phyloP scores from a whole-genome alignment of 306 rosid species.

The Albizia julibrissin region DNA sequence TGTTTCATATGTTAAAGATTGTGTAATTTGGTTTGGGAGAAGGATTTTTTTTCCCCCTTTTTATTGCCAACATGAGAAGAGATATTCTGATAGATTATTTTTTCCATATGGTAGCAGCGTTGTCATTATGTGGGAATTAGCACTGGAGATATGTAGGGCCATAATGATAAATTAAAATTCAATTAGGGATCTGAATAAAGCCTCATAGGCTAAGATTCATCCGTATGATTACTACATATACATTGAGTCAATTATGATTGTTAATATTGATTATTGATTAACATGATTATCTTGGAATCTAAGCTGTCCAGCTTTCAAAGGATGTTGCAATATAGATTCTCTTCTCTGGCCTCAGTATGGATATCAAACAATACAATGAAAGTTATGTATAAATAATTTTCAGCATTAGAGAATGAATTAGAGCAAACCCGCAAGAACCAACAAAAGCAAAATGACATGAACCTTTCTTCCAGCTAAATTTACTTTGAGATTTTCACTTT shows the following conservation, averaged over 20 bases:
- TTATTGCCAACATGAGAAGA: background rate
- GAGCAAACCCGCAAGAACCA: background rate
- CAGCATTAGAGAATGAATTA: background rate
- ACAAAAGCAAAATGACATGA: background rate
- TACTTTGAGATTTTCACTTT: background rate
- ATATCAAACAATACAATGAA: background rate
- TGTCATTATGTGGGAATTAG: background rate
- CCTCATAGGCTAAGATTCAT: no score
- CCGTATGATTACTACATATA: background rate
- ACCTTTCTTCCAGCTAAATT: background rate
- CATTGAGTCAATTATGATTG: background rate
- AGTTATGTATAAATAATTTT: no score
- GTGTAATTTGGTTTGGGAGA: background rate
- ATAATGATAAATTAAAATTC: no score
- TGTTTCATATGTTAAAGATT: no score
- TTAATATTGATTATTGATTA: background rate
- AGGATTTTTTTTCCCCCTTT: no score
- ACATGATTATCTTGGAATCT: background rate
- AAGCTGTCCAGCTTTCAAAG: background rate
- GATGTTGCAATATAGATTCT: background rate
- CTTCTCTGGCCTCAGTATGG: background rate
- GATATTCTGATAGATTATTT: background rate
- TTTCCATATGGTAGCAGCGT: background rate
- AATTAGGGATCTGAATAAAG: background rate
- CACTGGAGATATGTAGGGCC: background rate